phyloP scores from a whole-genome alignment of 108 stramenopile species.

The Bacterosira constricta region DNA sequence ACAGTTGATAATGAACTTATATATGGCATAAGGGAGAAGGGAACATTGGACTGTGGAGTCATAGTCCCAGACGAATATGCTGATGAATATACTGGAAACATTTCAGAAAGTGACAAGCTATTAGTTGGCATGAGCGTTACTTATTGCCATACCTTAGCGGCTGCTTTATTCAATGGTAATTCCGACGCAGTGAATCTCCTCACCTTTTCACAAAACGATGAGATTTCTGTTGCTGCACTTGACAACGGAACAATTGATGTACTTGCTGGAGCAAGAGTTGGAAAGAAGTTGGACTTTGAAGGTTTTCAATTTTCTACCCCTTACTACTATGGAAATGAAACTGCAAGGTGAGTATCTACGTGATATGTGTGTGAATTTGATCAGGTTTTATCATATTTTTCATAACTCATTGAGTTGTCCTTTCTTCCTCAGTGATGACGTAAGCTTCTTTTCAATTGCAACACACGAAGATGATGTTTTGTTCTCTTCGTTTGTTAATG shows the following conservation, averaged over 20 bases:
- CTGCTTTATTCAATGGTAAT: constrained; percentile 55
- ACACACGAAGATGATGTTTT: constrained; percentile 53
- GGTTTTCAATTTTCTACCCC: constrained; percentile 53
- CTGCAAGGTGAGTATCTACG: constrained; percentile 11
- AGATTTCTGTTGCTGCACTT: constrained; percentile 43
- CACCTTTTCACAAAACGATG: constrained; percentile 29
- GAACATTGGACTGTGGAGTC: constrained; percentile 58
- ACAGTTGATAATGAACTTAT: background rate
- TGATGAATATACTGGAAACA: constrained; percentile 11
- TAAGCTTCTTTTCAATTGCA: constrained; percentile 26
- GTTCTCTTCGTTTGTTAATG: constrained; percentile 57
- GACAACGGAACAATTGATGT: constrained; percentile 50
- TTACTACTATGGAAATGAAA: constrained; percentile 50
- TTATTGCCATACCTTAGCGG: constrained; percentile 54
- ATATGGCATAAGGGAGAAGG: constrained; percentile 19
- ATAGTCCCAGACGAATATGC: constrained; percentile 11
- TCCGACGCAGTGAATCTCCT: constrained; percentile 22
- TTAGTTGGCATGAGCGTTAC: constrained; percentile 57
- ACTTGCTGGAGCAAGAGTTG: constrained; percentile 43
- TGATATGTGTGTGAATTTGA: background rate
- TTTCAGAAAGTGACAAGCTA: constrained; percentile 4
- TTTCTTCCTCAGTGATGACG: constrained; percentile 3
- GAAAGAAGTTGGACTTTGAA: constrained; percentile 37
- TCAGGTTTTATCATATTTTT: background rate
- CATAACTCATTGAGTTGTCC: background rate